Evolutionary conservation across 306 rosid genomes (phyloP), one percentile per base, ranked within the genome.

Genomic region (Pyrus pyrifolia): DNA sequence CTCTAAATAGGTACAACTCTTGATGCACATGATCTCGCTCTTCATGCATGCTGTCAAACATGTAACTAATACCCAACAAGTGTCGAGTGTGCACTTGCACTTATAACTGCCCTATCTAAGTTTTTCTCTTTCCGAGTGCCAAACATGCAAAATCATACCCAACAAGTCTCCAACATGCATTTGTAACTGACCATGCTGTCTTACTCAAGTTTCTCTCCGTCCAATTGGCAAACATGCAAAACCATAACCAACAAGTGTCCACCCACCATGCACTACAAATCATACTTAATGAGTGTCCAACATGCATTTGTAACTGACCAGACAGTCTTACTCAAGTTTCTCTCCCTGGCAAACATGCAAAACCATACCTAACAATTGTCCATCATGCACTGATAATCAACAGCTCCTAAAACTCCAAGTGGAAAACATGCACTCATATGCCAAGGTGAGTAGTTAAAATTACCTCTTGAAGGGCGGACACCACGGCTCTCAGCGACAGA

Each of bases 381-480:
- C 67, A 29, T 8, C 67, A 3, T 22, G 12, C 11, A 57, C 33
- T 60, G 3, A 60, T 12, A 11, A 19, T 33, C 31, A 23, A 10
- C 6, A 59, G 42, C 42, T 21, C 68, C 21, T 18, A 17, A 63
- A 29, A 63, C n/a, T 1, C 19, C 13, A 63, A 30, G 5, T 63
- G 42, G 18, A 15, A 15, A 31, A 15, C 68, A 63, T 63, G 61
- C 58, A 27, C 52, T 64, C 52, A 52, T 3, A 51, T 21, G 45
- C 8, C 22, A 17, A 33, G 11, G 9, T 23, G 42, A 25, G 58
- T 23, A 25, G 35, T 17, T 25, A 44, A 6, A 52, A 21, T 21
- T 83, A 94, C 98, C 97, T 92, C 73, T 38, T 81, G 87, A 57
- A 92, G 83, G 79, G 89, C 72, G 27, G 78, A 83, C 92, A 95